Percentiles rank a stretch among this genome's conserved stretches.
Conservation (phyloP, 805 yeast species). For the Metschnikowia lunata region DNA sequence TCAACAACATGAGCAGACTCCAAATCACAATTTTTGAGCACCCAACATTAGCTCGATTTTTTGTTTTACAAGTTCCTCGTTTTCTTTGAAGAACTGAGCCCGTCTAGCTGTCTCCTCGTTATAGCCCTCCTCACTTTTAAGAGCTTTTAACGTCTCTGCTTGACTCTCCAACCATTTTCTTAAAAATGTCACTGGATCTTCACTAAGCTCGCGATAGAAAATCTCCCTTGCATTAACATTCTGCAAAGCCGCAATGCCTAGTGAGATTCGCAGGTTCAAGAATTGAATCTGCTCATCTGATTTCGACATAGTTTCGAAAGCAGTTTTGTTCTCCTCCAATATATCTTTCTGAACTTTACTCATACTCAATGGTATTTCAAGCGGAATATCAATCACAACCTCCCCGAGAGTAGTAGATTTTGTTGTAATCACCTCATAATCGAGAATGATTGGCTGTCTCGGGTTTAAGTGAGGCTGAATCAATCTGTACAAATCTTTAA, state of each 20-base stretch:
- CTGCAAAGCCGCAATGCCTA: constrained; percentile 51
- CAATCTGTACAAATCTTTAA: constrained; percentile 68
- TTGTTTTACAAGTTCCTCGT: constrained; percentile 60
- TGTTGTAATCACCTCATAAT: constrained; percentile 73
- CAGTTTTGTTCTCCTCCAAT: constrained; percentile 32
- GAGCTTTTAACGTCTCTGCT: constrained; percentile 75
- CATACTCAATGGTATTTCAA: constrained; percentile 37
- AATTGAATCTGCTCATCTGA: constrained; percentile 43
- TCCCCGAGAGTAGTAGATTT: constrained; percentile 79
- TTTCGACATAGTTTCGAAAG: constrained; percentile 40
- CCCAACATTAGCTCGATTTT: constrained; percentile 73
- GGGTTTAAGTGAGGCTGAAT: constrained; percentile 71
- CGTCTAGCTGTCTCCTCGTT: constrained; percentile 85
- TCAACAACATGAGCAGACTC: no score
- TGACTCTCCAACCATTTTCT: constrained; percentile 75
- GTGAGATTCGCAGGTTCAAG: constrained; percentile 39
- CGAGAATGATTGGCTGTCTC: constrained; percentile 71
- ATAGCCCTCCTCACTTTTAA: constrained; percentile 85
- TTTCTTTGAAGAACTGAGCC: constrained; percentile 74
- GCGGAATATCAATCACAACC: constrained; percentile 64
- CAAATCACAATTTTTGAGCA: constrained; percentile 24
- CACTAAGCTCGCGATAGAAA: constrained; percentile 69
- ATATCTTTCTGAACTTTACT: constrained; percentile 36
- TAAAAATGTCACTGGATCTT: constrained; percentile 74
- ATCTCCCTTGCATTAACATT: constrained; percentile 62